These are phyloP conservation scores for Suillus occidentalis DNA, from an alignment of 768 basidiomycete genomes.

Conservation along the genomic window DNA sequence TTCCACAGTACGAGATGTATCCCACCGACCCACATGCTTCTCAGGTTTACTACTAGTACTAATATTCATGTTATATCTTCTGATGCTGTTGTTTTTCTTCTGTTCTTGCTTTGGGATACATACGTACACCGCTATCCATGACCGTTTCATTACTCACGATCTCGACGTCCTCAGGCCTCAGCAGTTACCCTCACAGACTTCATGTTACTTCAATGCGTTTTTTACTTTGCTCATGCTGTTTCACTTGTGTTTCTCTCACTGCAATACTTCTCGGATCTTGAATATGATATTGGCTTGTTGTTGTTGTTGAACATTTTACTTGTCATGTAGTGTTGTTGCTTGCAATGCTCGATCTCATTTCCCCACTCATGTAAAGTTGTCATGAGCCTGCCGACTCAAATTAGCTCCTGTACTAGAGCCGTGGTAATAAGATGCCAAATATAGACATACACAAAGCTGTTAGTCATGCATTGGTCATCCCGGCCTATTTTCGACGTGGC, in stretches of 20 bases:
- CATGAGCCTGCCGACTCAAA: too few relatives aligned
- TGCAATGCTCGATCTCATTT: neutral
- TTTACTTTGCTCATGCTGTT: constrained; percentile 23
- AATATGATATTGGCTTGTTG: constrained; percentile 10
- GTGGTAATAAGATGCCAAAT: neutral
- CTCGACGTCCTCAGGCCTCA: constrained; percentile 10
- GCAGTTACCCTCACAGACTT: constrained; percentile 31
- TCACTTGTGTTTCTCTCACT: constrained; percentile 17
- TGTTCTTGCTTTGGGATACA: constrained; percentile 19
- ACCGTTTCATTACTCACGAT: constrained; percentile 9
- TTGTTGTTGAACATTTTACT: constrained; percentile 5
- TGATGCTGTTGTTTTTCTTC: constrained; percentile 7
- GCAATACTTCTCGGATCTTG: constrained; percentile 15
- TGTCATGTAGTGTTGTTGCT: constrained; percentile 16
- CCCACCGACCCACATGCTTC: constrained; percentile 48
- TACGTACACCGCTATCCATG: constrained; percentile 22
- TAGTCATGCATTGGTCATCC: constrained; percentile 24
- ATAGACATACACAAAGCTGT: neutral
- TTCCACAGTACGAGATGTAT: constrained; percentile 69
- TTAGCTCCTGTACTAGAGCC: too few relatives aligned
- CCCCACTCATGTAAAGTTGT: neutral
- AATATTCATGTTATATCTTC: constrained; percentile 16
- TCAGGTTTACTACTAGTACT: constrained; percentile 73
- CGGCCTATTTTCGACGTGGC: constrained; percentile 17
- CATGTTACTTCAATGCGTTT: constrained; percentile 10